Base-by-base conservation (phyloP, 176 grass and related monocot species). In the Rhipidocladum racemiflorum region DNA sequence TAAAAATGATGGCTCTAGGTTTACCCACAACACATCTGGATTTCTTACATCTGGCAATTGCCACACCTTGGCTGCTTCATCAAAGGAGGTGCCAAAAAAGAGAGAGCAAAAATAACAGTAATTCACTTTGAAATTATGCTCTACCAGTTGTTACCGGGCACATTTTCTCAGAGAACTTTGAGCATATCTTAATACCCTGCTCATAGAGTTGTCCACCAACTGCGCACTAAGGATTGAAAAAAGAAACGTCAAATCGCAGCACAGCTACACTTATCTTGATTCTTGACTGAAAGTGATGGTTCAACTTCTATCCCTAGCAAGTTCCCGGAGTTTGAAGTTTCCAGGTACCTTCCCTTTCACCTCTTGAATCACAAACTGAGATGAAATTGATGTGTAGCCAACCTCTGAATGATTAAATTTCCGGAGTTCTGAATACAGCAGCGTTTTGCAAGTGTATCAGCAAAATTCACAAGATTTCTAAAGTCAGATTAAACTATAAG, bases 221-320 rank as follows among this genome's bases (percentile, higher is more conserved):
- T 30, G 71, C 7, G 3, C 63, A 81, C 44, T 57, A 15, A 40
- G 42, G n/a, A 45, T n/a, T 27, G 30, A 16, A 60, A 57, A 80
- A 36, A 25, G 18, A 50, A 48, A 45, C 7, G 61, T 72, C 21
- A 85, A 89, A 63, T 20, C 4, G 30, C 16, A 55, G 62, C 42
- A 34, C 54, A 65, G 64, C 55, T 65, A 89, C 45, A 85, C 76
- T 80, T 36, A 70, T 70, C 70, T 80, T 62, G 53, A 80, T 80
- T 84, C 81, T 80, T 54, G 51, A 68, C 76, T 81, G 87, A 89
- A 81, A 85, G 72, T 20, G 82, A 89, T 38, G 55, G 44, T 5
- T 76, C 63, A 89, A 76, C 83, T 36, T 64, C 71, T 61, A 81
- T 32, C 59, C 63, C 24, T 69, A 44, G 70, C 40, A 30, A 75